Percentiles rank a stretch among this genome's conserved stretches.
Evolutionary conservation across 169 alveolate genomes (phyloP).

Genomic region (Cryptosporidium sp.): DNA sequence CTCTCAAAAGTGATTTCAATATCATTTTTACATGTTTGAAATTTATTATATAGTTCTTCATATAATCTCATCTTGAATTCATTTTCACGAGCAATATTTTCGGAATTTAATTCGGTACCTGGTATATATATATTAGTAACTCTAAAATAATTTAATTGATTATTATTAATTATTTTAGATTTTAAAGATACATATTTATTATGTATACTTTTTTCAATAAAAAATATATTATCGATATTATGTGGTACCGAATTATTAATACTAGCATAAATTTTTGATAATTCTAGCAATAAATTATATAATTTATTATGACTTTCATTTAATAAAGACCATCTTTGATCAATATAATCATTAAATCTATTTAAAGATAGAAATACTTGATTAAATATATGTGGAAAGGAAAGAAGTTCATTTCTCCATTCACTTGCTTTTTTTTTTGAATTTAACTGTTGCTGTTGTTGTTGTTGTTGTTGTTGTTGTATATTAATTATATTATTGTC

Average conservation of each 20-base stretch:
- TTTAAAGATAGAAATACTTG: conserved; percentile 29
- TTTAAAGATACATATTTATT: background rate
- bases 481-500: background rate
- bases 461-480: background rate
- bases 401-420: conserved; percentile 46
- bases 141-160: background rate
- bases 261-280: background rate
- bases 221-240: background rate
- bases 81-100: background rate
- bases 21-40: conserved; percentile 36
- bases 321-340: conserved; percentile 46
- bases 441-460: background rate
- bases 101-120: background rate
- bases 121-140: background rate
- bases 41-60: conserved; percentile 19
- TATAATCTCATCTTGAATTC: conserved; percentile 8
- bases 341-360: conserved; percentile 52
- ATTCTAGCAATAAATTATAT: conserved; percentile 3
- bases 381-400: conserved; percentile 47
- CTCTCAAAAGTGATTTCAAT: conserved; percentile 60
- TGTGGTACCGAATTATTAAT: background rate
- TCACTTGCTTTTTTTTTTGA: conserved; percentile 4
- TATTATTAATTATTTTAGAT: background rate
- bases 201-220: background rate
- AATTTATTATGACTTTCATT: conserved; percentile 33